Base-by-base conservation (phyloP, 768 basidiomycete species). In the Leccinum uliginosum region DNA sequence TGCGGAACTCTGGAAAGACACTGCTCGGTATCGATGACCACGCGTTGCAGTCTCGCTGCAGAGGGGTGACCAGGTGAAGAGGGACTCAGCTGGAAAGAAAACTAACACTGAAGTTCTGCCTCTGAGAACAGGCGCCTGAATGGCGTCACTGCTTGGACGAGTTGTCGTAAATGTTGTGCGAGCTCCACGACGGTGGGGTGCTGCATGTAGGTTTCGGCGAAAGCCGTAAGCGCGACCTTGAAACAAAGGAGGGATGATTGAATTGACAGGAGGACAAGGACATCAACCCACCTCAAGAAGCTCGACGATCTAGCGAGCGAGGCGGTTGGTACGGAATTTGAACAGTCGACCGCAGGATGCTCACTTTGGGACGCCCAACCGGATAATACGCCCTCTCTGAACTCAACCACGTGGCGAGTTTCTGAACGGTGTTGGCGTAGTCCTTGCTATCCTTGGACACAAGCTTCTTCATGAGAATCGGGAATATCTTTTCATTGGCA, bases 301-400 rank as follows among this genome's bases (percentile, higher is more conserved):
- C 34, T 73, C 74, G 30, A 83, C 53, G 51, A 84, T 83, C 82
- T 84, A 26, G 53, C 19, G n/a, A n/a, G 45, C 32, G 27, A 21
- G 43, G 51, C 10, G 26, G 46, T 60, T 29, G 55, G 56, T 26
- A 29, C 43, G 17, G 50, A 30, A 52, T 62, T 19, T 2, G 19
- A 21, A 43, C 11, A 23, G 58, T 51, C 32, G 17, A 11, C 19
- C 14, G 27, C 26, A 56, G 38, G 24, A 43, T 8, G 63, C 72
- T 58, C 56, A 82, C 83, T 70, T 79, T 76, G 46, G 74, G 76
- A 34, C 80, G 76, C 44, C 81, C 83, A 30, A 59, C 71, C 1
- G 65, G 48, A 62, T 85, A 85, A 61, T 84, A 84, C 1, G 83
- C 83, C 59, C 76, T 78, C 43, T 74, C 71, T 51, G 77, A 76